Percentiles rank a stretch among this genome's conserved stretches.
phyloP scores from a whole-genome alignment of 306 rosid species.

The Senna siamea region DNA sequence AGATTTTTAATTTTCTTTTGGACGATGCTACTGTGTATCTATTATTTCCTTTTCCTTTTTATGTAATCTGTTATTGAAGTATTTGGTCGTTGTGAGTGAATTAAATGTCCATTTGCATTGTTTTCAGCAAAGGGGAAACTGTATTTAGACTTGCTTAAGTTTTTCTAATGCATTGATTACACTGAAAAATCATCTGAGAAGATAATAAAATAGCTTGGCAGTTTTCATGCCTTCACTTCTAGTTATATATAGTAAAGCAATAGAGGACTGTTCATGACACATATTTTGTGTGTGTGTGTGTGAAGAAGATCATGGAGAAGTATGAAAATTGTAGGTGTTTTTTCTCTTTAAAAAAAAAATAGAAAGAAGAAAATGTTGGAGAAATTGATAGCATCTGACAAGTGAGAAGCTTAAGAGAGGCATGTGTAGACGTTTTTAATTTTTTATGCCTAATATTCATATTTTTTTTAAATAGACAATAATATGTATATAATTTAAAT shows the following conservation, averaged over 20 bases:
- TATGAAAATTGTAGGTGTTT: no score
- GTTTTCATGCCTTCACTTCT: background rate
- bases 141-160: background rate
- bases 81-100: background rate
- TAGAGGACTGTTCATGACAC: background rate
- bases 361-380: no score
- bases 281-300: no score
- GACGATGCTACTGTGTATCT: background rate
- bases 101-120: background rate
- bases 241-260: background rate
- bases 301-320: no score
- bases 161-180: background rate
- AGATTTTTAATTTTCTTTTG: background rate
- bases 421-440: no score
- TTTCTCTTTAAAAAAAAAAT: no score
- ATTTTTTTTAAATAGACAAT: no score
- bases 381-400: no score
- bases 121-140: background rate
- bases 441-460: no score
- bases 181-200: background rate
- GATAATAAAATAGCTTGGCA: slow-evolving; percentile 5
- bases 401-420: no score
- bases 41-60: background rate
- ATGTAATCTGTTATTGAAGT: background rate
- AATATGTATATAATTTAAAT: no score